Percentiles rank a stretch among this genome's conserved stretches.
Evolutionary conservation across 169 alveolate species (phyloP).

Genomic region (Plasmodium gonderi): DNA sequence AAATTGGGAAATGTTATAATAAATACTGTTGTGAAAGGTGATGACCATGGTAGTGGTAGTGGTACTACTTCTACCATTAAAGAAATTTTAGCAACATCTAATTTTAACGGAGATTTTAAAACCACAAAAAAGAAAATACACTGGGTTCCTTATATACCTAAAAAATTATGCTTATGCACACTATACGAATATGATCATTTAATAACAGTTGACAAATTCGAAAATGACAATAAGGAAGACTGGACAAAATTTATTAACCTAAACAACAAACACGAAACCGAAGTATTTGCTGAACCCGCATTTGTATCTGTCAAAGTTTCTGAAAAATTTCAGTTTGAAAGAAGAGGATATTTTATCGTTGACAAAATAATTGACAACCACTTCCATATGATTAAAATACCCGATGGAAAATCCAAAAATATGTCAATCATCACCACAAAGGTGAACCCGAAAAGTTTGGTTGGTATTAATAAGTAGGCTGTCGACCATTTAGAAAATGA

Average conservation of each 20-base stretch:
- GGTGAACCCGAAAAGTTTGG: conserved; percentile 44
- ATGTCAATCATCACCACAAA: conserved; percentile 65
- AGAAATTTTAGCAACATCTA: conserved; percentile 84
- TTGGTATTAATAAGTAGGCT: conserved; percentile 35
- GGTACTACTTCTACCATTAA: conserved; percentile 77
- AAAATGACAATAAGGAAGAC: conserved; percentile 91
- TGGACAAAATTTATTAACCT: conserved; percentile 85
- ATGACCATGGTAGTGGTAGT: conserved; percentile 78
- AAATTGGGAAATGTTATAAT: conserved; percentile 95
- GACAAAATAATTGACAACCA: conserved; percentile 85
- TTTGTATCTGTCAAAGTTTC: conserved; percentile 84
- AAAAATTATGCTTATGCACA: conserved; percentile 78
- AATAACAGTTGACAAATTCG: conserved; percentile 92
- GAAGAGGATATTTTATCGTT: conserved; percentile 97
- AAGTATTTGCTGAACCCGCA: conserved; percentile 88
- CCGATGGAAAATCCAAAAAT: conserved; percentile 91
- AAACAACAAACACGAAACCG: conserved; percentile 84
- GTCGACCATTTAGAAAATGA: neutral
- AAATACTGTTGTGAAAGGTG: conserved; percentile 63
- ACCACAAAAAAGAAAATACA: conserved; percentile 95
- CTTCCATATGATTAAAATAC: conserved; percentile 91
- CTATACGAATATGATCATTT: conserved; percentile 95
- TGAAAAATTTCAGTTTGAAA: conserved; percentile 94
- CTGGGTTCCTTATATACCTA: conserved; percentile 88
- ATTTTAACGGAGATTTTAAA: conserved; percentile 92